Evolutionary conservation across 768 basidiomycete genomes (phyloP).

Genomic region (Tylopilus felleus): DNA sequence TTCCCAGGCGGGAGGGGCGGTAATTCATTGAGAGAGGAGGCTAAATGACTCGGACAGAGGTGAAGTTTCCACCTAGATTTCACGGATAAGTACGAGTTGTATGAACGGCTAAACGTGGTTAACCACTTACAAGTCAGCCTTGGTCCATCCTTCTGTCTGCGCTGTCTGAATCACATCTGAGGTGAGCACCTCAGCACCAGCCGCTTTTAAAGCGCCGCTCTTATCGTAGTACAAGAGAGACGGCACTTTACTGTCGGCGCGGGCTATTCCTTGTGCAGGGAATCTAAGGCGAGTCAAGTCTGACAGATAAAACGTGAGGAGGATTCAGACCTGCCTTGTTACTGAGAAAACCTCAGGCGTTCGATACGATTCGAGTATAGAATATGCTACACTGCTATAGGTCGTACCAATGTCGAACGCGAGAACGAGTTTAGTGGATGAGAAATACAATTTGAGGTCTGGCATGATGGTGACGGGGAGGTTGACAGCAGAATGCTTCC

Average conservation of each 20-base stretch:
- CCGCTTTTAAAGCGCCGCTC: slow-evolving; percentile 33
- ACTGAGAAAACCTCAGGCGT: slow-evolving; percentile 9
- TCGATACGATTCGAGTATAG: not conserved
- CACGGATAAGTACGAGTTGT: not conserved
- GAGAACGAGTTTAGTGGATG: not conserved
- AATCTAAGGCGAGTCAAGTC: slow-evolving; percentile 29
- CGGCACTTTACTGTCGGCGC: slow-evolving; percentile 43
- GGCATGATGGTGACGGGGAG: not conserved
- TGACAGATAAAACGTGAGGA: not conserved
- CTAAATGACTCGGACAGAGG: slow-evolving; percentile 14
- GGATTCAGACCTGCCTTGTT: not conserved
- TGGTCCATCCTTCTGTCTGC: slow-evolving; percentile 25
- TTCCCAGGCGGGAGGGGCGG: slow-evolving; percentile 25
- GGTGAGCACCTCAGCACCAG: slow-evolving; percentile 39
- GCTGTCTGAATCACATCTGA: slow-evolving; percentile 33
- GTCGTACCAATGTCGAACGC: not conserved
- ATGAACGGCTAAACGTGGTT: not conserved
- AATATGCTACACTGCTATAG: not conserved
- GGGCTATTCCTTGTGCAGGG: slow-evolving; percentile 34
- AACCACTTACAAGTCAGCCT: slow-evolving; percentile 18
- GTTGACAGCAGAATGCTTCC: not conserved
- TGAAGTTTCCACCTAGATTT: slow-evolving; percentile 26
- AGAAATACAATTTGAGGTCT: too few relatives aligned
- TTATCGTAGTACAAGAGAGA: slow-evolving; percentile 43
- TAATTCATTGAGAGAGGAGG: slow-evolving; percentile 18